Percentiles rank a stretch among this genome's conserved stretches.
phyloP scores from a whole-genome alignment of 345 rosid genomes.

The Gossypium raimondii region DNA sequence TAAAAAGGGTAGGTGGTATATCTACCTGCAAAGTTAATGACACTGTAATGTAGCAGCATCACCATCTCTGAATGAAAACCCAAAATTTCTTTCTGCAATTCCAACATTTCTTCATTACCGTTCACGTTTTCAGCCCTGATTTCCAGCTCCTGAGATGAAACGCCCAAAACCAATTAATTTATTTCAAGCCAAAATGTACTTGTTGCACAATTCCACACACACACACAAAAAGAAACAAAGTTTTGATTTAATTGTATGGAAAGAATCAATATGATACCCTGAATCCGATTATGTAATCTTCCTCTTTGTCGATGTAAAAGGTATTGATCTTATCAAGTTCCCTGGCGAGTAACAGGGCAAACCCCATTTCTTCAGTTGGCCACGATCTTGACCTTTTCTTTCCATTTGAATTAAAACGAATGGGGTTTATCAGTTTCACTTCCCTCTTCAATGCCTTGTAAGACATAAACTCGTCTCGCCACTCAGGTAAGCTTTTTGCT shows the following conservation, averaged over 20 bases:
- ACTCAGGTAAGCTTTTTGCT: too few relatives aligned
- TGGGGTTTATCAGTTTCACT: constrained; percentile 27
- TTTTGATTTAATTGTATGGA: neutral
- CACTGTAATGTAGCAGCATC: constrained; percentile 33
- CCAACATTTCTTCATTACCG: constrained; percentile 17
- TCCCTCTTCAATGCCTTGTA: constrained; percentile 42
- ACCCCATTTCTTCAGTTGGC: constrained; percentile 18
- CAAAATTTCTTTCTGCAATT: constrained; percentile 27
- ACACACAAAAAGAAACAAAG: neutral
- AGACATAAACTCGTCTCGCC: constrained; percentile 14
- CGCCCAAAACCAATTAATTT: neutral
- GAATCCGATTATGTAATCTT: constrained; percentile 37
- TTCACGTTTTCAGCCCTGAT: constrained; percentile 26
- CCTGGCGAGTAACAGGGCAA: constrained; percentile 24
- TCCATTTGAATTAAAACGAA: neutral
- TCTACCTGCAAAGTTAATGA: constrained; percentile 40
- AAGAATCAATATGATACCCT: constrained; percentile 18
- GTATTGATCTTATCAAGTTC: constrained; percentile 34
- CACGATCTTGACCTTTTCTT: neutral
- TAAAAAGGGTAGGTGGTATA: neutral
- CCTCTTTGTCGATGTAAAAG: constrained; percentile 42
- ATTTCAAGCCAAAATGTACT: too few relatives aligned
- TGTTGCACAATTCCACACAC: too few relatives aligned
- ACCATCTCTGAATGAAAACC: constrained; percentile 42
- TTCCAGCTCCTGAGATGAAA: constrained; percentile 33